Conservation (phyloP, 208 protist species). For the Blechomonas ayalai region DNA sequence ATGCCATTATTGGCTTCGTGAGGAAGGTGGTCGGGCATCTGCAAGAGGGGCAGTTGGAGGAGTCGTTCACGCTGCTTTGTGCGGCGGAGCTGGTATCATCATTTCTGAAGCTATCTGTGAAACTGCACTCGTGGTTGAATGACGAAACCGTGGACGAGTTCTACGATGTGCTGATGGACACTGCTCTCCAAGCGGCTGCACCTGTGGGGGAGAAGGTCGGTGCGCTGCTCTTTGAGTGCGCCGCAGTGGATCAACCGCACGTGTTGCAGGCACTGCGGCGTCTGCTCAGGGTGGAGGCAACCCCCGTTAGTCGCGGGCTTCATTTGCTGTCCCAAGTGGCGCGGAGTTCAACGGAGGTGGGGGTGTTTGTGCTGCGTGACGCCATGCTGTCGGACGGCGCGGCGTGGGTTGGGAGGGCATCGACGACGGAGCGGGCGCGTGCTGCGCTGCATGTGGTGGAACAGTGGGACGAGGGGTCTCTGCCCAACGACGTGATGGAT, state of each 20-base stretch:
- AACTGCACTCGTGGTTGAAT: constrained; percentile 26
- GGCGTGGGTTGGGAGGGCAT: constrained; percentile 17
- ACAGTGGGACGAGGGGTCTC: no score
- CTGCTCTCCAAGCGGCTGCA: constrained; percentile 8
- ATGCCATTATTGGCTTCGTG: constrained; percentile 7
- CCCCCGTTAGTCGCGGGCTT: not conserved
- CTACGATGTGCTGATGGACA: constrained; percentile 17
- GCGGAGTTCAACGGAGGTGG: constrained; percentile 8
- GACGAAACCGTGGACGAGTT: constrained; percentile 7
- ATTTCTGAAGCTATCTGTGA: constrained; percentile 25
- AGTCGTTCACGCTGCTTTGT: constrained; percentile 16
- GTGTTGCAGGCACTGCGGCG: constrained; percentile 5
- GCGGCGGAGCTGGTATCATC: constrained; percentile 40
- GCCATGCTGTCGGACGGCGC: constrained; percentile 8
- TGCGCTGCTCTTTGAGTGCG: constrained; percentile 15
- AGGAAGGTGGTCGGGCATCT: constrained; percentile 9
- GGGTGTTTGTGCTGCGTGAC: constrained; percentile 11
- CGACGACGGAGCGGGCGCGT: no score
- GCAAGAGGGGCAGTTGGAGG: constrained; percentile 3
- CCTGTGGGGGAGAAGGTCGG: constrained; percentile 11
- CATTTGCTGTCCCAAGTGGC: constrained; percentile 12
- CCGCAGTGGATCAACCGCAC: constrained; percentile 1
- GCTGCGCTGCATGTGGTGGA: no score
- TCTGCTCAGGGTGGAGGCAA: constrained; percentile 5
- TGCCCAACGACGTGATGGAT: no score